Evolutionary conservation across 371 early-diverging fungal species (phyloP).

Genomic region (Dichotomocladium elegans): DNA sequence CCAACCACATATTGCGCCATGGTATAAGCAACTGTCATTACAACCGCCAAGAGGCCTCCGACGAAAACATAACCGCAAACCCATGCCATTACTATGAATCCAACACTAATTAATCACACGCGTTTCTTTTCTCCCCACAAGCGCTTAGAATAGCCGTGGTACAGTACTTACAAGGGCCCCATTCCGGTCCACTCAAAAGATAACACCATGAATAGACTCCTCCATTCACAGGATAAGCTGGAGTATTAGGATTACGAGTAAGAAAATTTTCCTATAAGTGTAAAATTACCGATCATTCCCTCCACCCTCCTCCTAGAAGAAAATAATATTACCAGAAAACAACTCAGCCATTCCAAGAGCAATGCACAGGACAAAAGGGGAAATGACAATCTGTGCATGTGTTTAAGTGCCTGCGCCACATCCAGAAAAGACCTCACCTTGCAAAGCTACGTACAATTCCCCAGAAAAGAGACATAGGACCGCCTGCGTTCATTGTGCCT

Average conservation of each 20-base stretch:
- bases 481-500: conserved; percentile 24
- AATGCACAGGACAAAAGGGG: conserved; percentile 33
- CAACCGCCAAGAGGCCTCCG: conserved; percentile 21
- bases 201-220: conserved; percentile 33
- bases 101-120: not conserved
- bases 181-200: conserved; percentile 23
- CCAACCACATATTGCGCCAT: conserved; percentile 25
- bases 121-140: too few relatives aligned
- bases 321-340: conserved; percentile 11
- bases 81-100: conserved; percentile 34
- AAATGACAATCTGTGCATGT: conserved; percentile 23
- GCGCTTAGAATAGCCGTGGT: not conserved
- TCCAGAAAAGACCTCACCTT: not conserved
- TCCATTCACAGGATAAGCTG: conserved; percentile 30
- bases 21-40: conserved; percentile 33
- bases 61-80: conserved; percentile 29
- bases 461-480: conserved; percentile 36
- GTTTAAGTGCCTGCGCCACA: not conserved
- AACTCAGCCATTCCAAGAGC: conserved; percentile 34
- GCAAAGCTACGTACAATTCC: conserved; percentile 3
- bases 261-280: not conserved
- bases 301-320: too few relatives aligned
- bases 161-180: conserved; percentile 31
- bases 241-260: not conserved
- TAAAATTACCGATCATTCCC: too few relatives aligned